These are phyloP conservation scores for Aspergillus coremiiformis DNA, from an alignment of 495 filamentous ascomycete species.

Conservation along the genomic window DNA sequence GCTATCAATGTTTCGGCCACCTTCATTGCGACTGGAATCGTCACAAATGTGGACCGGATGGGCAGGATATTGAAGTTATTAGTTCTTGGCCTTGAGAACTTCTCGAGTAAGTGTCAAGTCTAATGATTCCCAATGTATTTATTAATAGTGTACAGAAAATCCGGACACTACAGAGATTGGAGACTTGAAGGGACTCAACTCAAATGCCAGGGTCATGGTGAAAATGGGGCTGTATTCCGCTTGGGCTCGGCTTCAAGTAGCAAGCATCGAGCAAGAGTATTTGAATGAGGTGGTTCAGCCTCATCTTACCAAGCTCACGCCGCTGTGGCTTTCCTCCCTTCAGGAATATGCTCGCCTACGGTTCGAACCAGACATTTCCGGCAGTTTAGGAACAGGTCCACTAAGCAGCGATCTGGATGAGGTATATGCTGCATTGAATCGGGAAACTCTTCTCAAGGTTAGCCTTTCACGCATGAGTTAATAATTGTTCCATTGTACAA, in stretches of 20 bases:
- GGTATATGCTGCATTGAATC: conserved; percentile 88
- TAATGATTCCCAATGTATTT: not conserved
- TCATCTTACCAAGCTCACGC: conserved; percentile 79
- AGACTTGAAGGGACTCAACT: conserved; percentile 85
- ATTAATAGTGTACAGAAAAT: conserved; percentile 40
- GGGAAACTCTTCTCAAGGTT: conserved; percentile 80
- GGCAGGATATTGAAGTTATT: conserved; percentile 90
- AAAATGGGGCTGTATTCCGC: conserved; percentile 95
- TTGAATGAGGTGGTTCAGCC: conserved; percentile 83
- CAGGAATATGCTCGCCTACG: conserved; percentile 88
- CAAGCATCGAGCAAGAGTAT: conserved; percentile 87
- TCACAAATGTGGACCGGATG: conserved; percentile 97
- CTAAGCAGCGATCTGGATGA: conserved; percentile 74
- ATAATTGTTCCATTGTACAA: not conserved
- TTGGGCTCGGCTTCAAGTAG: conserved; percentile 97
- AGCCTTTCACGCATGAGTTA: not conserved
- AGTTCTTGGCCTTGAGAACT: conserved; percentile 86
- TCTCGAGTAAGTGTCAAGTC: conserved; percentile 49
- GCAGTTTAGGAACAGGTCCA: conserved; percentile 61
- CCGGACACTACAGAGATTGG: conserved; percentile 80
- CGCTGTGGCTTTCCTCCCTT: conserved; percentile 87
- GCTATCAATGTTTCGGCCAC: conserved; percentile 96
- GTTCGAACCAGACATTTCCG: conserved; percentile 96
- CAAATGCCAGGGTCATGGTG: conserved; percentile 97
- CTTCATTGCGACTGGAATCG: conserved; percentile 94